Conservation (phyloP, 2,329 filamentous ascomycete genomes). For the Zymoseptoria crescenta region DNA sequence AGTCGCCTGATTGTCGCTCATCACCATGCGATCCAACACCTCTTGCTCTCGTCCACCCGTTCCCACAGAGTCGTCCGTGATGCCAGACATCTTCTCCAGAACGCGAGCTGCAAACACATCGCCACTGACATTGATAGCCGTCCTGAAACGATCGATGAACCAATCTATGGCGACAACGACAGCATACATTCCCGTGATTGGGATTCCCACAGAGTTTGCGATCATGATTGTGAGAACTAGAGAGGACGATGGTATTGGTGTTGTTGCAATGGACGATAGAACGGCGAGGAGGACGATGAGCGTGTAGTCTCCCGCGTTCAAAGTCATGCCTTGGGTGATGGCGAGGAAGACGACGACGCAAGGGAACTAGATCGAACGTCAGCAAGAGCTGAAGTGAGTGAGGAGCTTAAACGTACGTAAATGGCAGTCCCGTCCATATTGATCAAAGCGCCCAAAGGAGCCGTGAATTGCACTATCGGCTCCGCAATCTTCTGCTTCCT, state of each 20-base stretch:
- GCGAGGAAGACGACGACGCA: constrained; percentile 48
- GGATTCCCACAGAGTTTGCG: constrained; percentile 38
- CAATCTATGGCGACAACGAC: constrained; percentile 49
- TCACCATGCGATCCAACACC: neutral
- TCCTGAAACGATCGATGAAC: constrained; percentile 51
- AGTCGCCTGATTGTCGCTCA: neutral
- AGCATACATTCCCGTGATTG: constrained; percentile 44
- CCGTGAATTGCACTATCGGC: constrained; percentile 40
- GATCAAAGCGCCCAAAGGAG: constrained; percentile 44
- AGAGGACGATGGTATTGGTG: constrained; percentile 47
- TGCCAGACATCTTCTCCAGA: constrained; percentile 35
- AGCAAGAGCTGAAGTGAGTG: constrained; percentile 18
- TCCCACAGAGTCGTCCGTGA: constrained; percentile 17
- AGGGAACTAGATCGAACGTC: constrained; percentile 47
- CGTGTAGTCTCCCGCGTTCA: constrained; percentile 41
- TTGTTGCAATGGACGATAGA: constrained; percentile 47
- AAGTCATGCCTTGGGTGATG: constrained; percentile 41
- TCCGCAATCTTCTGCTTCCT: constrained; percentile 36
- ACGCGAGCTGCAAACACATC: constrained; percentile 41
- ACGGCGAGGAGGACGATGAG: constrained; percentile 44
- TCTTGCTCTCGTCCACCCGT: neutral
- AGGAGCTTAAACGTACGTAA: neutral
- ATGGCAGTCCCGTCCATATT: constrained; percentile 41
- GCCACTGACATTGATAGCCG: constrained; percentile 45
- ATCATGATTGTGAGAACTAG: constrained; percentile 48